Base-by-base conservation (phyloP, 1,284 basidiomycete species). In the Cryptococcus wingfieldii region DNA sequence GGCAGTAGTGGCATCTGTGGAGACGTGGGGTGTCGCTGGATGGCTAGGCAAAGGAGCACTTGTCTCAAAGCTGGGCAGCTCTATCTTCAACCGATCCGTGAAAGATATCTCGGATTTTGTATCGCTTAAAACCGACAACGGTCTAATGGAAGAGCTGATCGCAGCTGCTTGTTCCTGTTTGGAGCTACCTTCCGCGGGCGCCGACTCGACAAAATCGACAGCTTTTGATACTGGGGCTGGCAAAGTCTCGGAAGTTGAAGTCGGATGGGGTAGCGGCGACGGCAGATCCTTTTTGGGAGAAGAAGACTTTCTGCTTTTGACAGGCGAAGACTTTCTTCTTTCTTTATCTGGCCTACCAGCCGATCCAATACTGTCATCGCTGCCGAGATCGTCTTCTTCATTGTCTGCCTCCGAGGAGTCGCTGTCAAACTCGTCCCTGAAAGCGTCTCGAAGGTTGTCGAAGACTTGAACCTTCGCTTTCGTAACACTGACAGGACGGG, bases 401-500 rank as follows among this genome's bases (percentile, higher is more conserved):
- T 94, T 91, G 23, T 90, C 92, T 64, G 92, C 90, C 64, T 88
- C 90, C 0, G 86, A 87, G 9, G 86, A 86, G 62, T 88, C 87
- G 55, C 82, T 69, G 55, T 79, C 77, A 39, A 86, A 87, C 63
- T 94, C 89, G 67, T 96, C 93, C 57, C 84, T 83, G 66, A 97
- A 90, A 0, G 90, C 94, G 67, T 97, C 93, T 68, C 90, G 87
- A 60, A 97, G 84, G 66, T 90, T 96, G 62, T 90, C 87, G 47
- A 97, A 84, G 39, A 98, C 85, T 69, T 94, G 87, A 0, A 98
- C 90, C 58, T 87, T 92, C 7, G 92, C 92, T 53, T 87, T 84
- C 4, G 93, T 89, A 37, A 87, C 87, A 7, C 88, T 89, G 8
- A 98, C 91, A 2, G 96, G 95, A 39, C 95, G 85, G n/a, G 92